phyloP scores from a whole-genome alignment of 345 rosid genomes.

The Salix brachista region DNA sequence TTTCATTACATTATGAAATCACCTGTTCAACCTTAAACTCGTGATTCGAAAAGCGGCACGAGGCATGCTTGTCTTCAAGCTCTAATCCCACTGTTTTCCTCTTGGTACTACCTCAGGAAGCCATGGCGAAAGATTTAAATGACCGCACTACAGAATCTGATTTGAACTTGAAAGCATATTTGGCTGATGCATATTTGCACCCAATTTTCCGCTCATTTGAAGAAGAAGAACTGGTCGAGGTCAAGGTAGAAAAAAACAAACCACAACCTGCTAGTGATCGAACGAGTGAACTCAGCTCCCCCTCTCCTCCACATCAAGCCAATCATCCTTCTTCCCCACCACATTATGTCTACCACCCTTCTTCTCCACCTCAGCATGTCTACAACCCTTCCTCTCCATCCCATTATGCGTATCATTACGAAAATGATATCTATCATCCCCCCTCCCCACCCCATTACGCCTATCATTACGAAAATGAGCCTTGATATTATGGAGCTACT shows the following conservation, averaged over 20 bases:
- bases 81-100: conserved; percentile 2
- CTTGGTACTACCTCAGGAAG: conserved; percentile 54
- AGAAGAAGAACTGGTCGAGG: conserved; percentile 48
- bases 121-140: conserved; percentile 70
- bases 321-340: conserved; percentile 37
- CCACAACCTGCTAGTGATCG: conserved; percentile 21
- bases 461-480: conserved; percentile 38
- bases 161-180: conserved; percentile 54
- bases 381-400: conserved; percentile 34
- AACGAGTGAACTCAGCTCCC: conserved; percentile 47
- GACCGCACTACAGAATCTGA: conserved; percentile 58
- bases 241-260: conserved; percentile 19
- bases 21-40: background rate
- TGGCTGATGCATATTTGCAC: conserved; percentile 91
- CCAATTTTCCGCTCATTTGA: conserved; percentile 80
- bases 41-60: background rate
- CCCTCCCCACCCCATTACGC: conserved; percentile 25
- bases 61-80: background rate
- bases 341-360: conserved; percentile 33
- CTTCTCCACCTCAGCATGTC: conserved; percentile 18
- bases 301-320: conserved; percentile 41
- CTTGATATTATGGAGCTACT: background rate
- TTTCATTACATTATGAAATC: background rate
- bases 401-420: conserved; percentile 40
- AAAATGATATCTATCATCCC: conserved; percentile 30